Evolutionary conservation across 176 grass and related monocot species (phyloP).

Genomic region (Cenchrus fungigraminus): DNA sequence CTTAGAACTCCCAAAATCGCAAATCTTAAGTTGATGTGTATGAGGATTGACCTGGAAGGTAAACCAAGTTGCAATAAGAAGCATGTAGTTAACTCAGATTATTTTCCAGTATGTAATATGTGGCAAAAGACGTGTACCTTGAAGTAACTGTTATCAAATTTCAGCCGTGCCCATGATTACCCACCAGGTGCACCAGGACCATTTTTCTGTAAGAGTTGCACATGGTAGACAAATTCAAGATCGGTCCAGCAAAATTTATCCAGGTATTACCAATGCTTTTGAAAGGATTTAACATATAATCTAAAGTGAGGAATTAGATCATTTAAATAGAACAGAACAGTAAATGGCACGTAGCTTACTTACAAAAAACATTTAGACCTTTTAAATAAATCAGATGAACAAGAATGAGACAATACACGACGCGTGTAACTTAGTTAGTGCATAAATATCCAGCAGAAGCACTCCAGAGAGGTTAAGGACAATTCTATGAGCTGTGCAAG

Average conservation of each 20-base stretch:
- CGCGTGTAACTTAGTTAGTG: neutral
- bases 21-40: conserved; percentile 78
- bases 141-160: conserved; percentile 96
- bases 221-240: conserved; percentile 17
- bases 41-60: conserved; percentile 73
- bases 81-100: neutral
- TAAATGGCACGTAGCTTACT: neutral
- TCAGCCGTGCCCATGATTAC: conserved; percentile 99
- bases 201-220: conserved; percentile 66
- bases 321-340: neutral
- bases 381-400: conserved; percentile 1
- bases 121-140: conserved; percentile 46
- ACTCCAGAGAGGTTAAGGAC: neutral
- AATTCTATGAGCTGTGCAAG: neutral
- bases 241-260: neutral
- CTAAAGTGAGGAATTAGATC: neutral
- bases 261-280: neutral
- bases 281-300: neutral
- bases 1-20: conserved; percentile 84
- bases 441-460: conserved; percentile 20
- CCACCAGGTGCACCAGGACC: conserved; percentile 96
- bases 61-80: conserved; percentile 29
- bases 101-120: conserved; percentile 24
- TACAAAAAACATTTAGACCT: neutral
- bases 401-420: neutral